Evolutionary conservation across 192 early-diverging fungal species (phyloP).

Genomic region (Entomortierella beljakovae): DNA sequence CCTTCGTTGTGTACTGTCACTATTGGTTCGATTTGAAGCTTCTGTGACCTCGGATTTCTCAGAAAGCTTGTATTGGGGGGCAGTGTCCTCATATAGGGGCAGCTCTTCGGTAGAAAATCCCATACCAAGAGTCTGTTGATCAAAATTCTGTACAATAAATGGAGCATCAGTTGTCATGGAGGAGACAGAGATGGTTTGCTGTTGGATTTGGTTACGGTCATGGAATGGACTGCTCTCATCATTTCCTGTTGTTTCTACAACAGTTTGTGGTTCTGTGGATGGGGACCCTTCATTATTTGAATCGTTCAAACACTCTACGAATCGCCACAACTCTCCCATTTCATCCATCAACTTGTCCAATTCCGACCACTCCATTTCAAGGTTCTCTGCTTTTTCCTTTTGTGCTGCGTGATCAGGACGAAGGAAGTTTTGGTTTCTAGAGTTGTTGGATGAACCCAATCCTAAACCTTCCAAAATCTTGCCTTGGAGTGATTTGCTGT

Average conservation of each 20-base stretch:
- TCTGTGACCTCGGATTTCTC: conserved; percentile 16
- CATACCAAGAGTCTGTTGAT: conserved; percentile 44
- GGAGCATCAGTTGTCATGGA: neutral
- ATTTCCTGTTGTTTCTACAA: neutral
- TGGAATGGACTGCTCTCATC: conserved; percentile 8
- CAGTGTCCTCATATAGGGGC: conserved; percentile 28
- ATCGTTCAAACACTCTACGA: conserved; percentile 14
- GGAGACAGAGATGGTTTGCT: neutral
- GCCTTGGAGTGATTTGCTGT: neutral
- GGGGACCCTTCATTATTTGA: neutral
- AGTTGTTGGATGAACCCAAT: neutral
- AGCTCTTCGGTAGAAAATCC: conserved; percentile 15
- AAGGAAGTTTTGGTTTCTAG: neutral
- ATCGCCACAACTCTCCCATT: conserved; percentile 29
- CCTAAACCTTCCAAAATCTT: conserved; percentile 4
- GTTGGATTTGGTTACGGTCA: conserved; percentile 19
- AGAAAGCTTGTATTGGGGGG: conserved; percentile 13
- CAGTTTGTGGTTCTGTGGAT: neutral
- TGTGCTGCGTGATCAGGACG: conserved; percentile 1
- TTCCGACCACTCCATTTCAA: conserved; percentile 39
- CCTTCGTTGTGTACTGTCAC: neutral
- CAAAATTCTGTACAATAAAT: conserved; percentile 4
- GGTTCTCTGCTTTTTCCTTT: conserved; percentile 5
- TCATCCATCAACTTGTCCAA: conserved; percentile 51
- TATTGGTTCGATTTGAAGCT: neutral